Evolutionary conservation across 768 basidiomycete genomes (phyloP).

Genomic region (Collybia sp.): DNA sequence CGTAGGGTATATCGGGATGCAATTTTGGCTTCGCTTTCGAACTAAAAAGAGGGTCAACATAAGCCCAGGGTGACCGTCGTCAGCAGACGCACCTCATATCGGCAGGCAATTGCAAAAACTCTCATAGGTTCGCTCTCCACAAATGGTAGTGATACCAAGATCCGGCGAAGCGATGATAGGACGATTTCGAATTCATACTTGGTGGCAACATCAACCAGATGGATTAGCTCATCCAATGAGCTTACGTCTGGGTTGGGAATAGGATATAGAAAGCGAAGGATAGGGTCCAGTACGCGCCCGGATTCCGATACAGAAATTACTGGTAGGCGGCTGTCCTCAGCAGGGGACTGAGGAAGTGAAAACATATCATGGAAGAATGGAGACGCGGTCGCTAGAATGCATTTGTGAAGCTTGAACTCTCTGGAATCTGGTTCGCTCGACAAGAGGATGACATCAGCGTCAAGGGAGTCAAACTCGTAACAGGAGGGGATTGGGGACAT

Average conservation of each 20-base stretch:
- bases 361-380: constrained; percentile 46
- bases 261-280: constrained; percentile 32
- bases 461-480: constrained; percentile 24
- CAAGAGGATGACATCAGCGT: constrained; percentile 41
- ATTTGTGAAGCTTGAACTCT: constrained; percentile 39
- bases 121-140: constrained; percentile 20
- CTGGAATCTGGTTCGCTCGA: constrained; percentile 19
- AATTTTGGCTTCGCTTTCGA: constrained; percentile 21
- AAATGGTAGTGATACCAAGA: constrained; percentile 18
- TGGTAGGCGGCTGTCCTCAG: constrained; percentile 1
- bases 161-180: constrained; percentile 15
- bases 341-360: constrained; percentile 37
- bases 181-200: constrained; percentile 25
- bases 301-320: constrained; percentile 24
- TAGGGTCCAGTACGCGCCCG: constrained; percentile 17
- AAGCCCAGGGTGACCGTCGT: not conserved
- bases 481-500: not conserved
- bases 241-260: constrained; percentile 16
- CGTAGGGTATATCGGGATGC: constrained; percentile 22
- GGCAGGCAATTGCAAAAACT: constrained; percentile 29
- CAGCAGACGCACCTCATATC: constrained; percentile 11
- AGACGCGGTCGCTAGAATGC: constrained; percentile 40
- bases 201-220: constrained; percentile 22
- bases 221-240: constrained; percentile 12
- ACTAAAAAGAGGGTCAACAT: not conserved